Base-by-base conservation (phyloP, 1,284 basidiomycete species). In the Ganoderma lucidum region DNA sequence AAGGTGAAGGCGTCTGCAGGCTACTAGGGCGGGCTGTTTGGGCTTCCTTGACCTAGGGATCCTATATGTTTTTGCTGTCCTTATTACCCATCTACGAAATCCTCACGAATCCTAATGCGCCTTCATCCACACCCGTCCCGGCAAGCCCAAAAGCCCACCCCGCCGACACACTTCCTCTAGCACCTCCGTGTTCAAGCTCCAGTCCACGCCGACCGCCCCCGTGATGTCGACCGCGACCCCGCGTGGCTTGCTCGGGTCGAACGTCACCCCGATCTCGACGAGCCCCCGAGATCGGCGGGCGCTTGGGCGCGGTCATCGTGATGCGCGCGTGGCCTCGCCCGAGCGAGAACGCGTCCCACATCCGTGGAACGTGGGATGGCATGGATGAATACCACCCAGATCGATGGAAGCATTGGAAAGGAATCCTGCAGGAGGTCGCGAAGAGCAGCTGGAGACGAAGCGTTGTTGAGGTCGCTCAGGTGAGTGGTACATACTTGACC, bases 211-310 rank as follows among this genome's bases (percentile, higher is more conserved):
- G 83, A 90, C 86, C 2, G 86, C 87, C 2, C 88, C 89, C 61
- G 81, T 83, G 6, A 91, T 78, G 53, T 87, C 85, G 2, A 91
- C 83, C 30, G 81, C 79, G 15, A 90, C 79, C 0, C 89, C 90
- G 35, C 85, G 80, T 6, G 84, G 81, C 56, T 81, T 82, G 28
- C 77, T 81, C 72, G 87, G 84, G 74, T 89, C 88, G 72, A 86
- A 86, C 15, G 82, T 75, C 0, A 91, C 85, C 4, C 83, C 79
- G 37, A 90, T 86, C 72, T 88, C 85, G 19, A 90, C 85, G 35
- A 89, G 79, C 12, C 89, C 89, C 89, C 23, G 87, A 85, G 60
- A 89, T 88, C 1, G 88, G 88, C 3, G 87, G 83, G 44, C 85
- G 83, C 75, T 90, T 88, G 2, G 89, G 89, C 62, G 84, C 83